Percentiles rank a stretch among this genome's conserved stretches.
phyloP scores from a whole-genome alignment of 169 alveolate genomes.

The Babesia gibsoni region DNA sequence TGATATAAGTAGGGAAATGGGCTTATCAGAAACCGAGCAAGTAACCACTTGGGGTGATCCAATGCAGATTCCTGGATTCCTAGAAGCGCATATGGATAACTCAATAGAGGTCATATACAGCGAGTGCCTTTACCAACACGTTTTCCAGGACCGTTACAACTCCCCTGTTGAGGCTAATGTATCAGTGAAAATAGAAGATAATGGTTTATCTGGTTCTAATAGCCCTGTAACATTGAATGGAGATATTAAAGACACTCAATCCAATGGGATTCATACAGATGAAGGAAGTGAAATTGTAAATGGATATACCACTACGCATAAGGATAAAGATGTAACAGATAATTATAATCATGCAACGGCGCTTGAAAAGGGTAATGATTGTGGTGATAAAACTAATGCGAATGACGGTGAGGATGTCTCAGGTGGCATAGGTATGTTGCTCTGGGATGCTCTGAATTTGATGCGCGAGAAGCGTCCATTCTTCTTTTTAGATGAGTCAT shows the following conservation, averaged over 20 bases:
- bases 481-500: constrained; percentile 15
- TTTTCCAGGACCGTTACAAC: constrained; percentile 8
- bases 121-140: constrained; percentile 41
- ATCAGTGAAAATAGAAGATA: too few species aligned
- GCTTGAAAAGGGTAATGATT: not conserved
- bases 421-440: not conserved
- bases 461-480: constrained; percentile 15
- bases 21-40: not conserved
- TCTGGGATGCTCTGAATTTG: not conserved
- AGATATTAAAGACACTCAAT: too few species aligned
- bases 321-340: too few species aligned
- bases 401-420: not conserved
- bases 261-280: too few species aligned
- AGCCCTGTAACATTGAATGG: too few species aligned
- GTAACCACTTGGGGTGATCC: constrained; percentile 53
- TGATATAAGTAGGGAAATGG: not conserved
- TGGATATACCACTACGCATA: too few species aligned
- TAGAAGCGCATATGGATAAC: not conserved
- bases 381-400: not conserved
- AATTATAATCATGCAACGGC: too few species aligned
- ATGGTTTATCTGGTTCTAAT: too few species aligned
- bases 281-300: too few species aligned
- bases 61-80: constrained; percentile 23
- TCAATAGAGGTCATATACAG: constrained; percentile 32
- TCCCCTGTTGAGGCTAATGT: not conserved